A percentile compares a stretch with the other conserved stretches of the same genome.
Evolutionary conservation across 148 eudicot species (phyloP).

Genomic region (Euryodendron excelsum): DNA sequence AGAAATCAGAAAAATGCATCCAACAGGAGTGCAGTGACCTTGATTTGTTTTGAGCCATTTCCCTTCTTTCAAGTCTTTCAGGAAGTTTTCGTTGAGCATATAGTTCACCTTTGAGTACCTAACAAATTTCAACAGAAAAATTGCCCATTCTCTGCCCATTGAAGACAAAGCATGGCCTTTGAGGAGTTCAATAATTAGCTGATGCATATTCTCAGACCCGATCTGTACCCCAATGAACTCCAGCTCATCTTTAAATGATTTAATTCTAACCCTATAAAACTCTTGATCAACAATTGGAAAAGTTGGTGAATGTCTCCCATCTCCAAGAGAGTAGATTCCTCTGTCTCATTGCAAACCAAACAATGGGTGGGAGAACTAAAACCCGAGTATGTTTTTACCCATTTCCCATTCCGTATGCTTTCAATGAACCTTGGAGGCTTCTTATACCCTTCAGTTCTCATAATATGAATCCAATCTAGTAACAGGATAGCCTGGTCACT

Average conservation of each 20-base stretch:
- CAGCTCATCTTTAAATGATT: conserved; percentile 25
- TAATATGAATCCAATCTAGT: conserved; percentile 7
- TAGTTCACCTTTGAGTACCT: neutral
- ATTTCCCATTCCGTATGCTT: conserved; percentile 8
- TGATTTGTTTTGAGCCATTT: conserved; percentile 18
- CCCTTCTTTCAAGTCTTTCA: neutral
- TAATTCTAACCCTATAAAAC: conserved; percentile 22
- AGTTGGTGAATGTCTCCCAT: neutral
- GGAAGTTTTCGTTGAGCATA: neutral
- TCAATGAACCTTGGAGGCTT: conserved; percentile 8
- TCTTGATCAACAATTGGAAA: conserved; percentile 24
- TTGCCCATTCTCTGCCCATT: neutral
- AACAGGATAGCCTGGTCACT: conserved; percentile 12
- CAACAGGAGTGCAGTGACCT: neutral
- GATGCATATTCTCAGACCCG: neutral
- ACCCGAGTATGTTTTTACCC: conserved; percentile 11
- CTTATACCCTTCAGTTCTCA: neutral
- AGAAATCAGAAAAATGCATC: neutral
- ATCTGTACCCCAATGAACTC: conserved; percentile 28
- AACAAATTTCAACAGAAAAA: conserved; percentile 10
- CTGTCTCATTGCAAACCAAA: neutral
- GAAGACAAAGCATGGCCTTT: neutral
- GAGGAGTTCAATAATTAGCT: neutral
- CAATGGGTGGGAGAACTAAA: conserved; percentile 8
- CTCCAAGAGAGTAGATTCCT: conserved; percentile 11